Base-by-base conservation (phyloP, 2,329 filamentous ascomycete species). In the Paraphaeosphaeria minitans region DNA sequence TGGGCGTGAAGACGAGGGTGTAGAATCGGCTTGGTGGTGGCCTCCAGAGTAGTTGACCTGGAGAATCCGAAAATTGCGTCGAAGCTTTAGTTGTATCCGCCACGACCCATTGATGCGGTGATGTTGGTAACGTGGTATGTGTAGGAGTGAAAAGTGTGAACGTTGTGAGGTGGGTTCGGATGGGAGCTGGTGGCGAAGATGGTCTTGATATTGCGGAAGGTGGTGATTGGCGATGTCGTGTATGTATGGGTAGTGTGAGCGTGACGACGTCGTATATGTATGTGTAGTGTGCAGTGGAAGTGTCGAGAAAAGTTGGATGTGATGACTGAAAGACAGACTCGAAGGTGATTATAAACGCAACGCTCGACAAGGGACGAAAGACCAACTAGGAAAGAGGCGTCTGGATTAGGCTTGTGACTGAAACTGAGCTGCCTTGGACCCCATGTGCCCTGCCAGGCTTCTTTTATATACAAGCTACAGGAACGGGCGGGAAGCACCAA, bases 71-170 rank as follows among this genome's bases (percentile, higher is more conserved):
- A 31, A 8, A 35, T 27, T 50, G 29, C 21, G 42, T 39, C 16
- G 35, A 31, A 41, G 29, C 41, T 58, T 57, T 63, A 63, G 65
- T 68, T 75, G 66, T 76, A 76, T 56, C 73, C 73, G 59, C 73
- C 73, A 50, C 73, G 73, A 41, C 73, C 71, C 71, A 74, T 73
- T 55, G 47, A 66, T 64, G 61, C 54, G 55, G 53, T 63, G 42
- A 50, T 53, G 46, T 19, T 42, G 14, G 43, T 48, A 31, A 53
- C 5, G 24, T 29, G 29, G 24, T 33, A 33, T 49, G 37, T 33
- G 55, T 51, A 9, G 6, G 42, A 64, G 51, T 59, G 52, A 57
- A 42, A 47, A 19, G 46, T 46, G 37, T 45, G 56, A 42, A 21
- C 41, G 43, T 41, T 46, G 12, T 42, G 19, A 45, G 21, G 27